These are phyloP conservation scores for Candida nanaspora DNA, from an alignment of 805 yeast species.

Conservation along the genomic window DNA sequence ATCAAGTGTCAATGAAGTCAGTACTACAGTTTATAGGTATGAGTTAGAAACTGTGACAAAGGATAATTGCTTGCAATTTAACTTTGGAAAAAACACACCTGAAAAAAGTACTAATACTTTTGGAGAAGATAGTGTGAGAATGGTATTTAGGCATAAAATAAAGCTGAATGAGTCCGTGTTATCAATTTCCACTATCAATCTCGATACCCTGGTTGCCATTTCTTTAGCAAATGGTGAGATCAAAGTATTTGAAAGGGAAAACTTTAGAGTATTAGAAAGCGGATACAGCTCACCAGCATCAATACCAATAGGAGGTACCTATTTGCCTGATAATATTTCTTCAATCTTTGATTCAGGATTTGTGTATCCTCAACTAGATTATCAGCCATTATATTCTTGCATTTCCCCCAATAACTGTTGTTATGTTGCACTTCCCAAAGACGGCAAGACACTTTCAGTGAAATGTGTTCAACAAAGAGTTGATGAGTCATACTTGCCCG, in stretches of 20 bases:
- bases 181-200: conserved; percentile 24
- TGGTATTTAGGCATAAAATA: conserved; percentile 15
- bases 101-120: conserved; percentile 8
- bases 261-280: conserved; percentile 17
- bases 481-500: conserved; percentile 9
- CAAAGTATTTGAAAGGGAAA: conserved; percentile 36
- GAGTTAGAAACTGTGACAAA: conserved; percentile 13
- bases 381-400: conserved; percentile 28
- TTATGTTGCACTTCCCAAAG: conserved; percentile 23
- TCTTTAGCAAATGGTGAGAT: conserved; percentile 36
- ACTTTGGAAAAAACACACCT: conserved; percentile 17
- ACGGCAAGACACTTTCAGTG: conserved; percentile 15
- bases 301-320: conserved; percentile 4
- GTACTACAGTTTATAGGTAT: conserved; percentile 20
- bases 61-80: conserved; percentile 13
- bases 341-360: conserved; percentile 51
- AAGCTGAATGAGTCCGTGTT: conserved; percentile 20
- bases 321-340: conserved; percentile 27
- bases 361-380: conserved; percentile 31
- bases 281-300: not conserved
- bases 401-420: conserved; percentile 49
- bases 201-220: conserved; percentile 34
- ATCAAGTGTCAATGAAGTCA: conserved; percentile 5
- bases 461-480: conserved; percentile 14
- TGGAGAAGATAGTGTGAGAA: conserved; percentile 1